A percentile compares a stretch with the other conserved stretches of the same genome.
phyloP scores from a whole-genome alignment of 2,329 filamentous ascomycete genomes.

The Sphaerulina populicola region DNA sequence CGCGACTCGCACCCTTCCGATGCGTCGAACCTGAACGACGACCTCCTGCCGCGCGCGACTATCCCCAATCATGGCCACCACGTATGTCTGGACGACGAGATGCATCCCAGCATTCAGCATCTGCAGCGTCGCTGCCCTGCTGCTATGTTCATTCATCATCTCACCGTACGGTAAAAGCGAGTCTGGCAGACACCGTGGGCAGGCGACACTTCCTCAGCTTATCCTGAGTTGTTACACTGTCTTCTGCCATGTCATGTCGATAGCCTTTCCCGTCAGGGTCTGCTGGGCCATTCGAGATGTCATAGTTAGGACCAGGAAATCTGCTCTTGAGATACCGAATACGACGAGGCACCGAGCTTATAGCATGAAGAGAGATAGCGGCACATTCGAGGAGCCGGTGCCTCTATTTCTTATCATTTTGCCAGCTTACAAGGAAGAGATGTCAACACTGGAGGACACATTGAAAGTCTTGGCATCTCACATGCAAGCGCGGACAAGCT shows the following conservation, averaged over 20 bases:
- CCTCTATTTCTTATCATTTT: slow-evolving; percentile 58
- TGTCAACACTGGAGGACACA: slow-evolving; percentile 59
- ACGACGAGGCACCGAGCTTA: slow-evolving; percentile 16
- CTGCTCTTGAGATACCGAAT: slow-evolving; percentile 16
- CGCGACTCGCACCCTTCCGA: slow-evolving; percentile 1
- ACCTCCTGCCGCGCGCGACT: background rate
- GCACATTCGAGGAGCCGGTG: slow-evolving; percentile 19
- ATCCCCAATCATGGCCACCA: slow-evolving; percentile 14
- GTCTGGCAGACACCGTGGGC: slow-evolving; percentile 22
- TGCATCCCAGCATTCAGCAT: slow-evolving; percentile 28
- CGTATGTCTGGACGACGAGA: slow-evolving; percentile 26
- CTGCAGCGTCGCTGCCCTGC: slow-evolving; percentile 19
- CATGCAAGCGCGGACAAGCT: slow-evolving; percentile 53
- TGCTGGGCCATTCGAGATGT: slow-evolving; percentile 55
- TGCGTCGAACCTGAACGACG: slow-evolving; percentile 6
- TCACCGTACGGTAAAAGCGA: slow-evolving; percentile 24
- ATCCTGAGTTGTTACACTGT: slow-evolving; percentile 49
- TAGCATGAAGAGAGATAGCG: slow-evolving; percentile 19
- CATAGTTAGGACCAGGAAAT: slow-evolving; percentile 33
- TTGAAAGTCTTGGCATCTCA: slow-evolving; percentile 61
- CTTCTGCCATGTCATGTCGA: slow-evolving; percentile 56
- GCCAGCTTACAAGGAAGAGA: slow-evolving; percentile 67
- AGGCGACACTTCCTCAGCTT: slow-evolving; percentile 26
- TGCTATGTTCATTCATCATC: slow-evolving; percentile 26
- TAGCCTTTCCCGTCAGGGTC: slow-evolving; percentile 54